phyloP scores from a whole-genome alignment of 345 rosid species.

The Geranium rotundifolium region DNA sequence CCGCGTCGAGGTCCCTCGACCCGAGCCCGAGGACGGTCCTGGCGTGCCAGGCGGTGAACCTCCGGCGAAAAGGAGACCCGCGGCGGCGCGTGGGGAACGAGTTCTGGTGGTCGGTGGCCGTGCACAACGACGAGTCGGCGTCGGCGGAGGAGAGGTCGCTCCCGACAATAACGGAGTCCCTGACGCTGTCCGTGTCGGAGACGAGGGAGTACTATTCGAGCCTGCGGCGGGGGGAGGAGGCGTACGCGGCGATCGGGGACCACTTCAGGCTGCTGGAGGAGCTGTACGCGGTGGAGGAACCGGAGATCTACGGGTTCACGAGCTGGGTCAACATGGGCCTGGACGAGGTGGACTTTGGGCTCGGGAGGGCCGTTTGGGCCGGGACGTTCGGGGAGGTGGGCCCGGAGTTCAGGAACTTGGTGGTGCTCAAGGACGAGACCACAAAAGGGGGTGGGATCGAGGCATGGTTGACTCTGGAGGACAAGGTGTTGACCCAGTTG shows the following conservation, averaged over 20 bases:
- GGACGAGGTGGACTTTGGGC: not conserved
- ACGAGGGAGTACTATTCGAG: not conserved
- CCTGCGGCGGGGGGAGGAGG: not conserved
- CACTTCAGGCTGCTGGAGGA: not conserved
- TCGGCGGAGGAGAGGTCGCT: not conserved
- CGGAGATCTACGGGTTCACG: slow-evolving; percentile 5
- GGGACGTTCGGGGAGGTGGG: not conserved
- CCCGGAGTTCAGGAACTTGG: not conserved
- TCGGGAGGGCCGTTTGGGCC: not conserved
- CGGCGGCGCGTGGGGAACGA: not conserved
- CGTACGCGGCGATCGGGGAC: not conserved
- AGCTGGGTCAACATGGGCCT: slow-evolving; percentile 1
- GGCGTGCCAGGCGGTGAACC: not conserved
- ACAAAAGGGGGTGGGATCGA: not conserved
- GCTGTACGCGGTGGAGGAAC: slow-evolving; percentile 1
- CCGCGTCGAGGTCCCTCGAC: not conserved
- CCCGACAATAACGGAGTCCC: not conserved
- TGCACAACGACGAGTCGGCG: not conserved
- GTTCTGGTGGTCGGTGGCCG: not conserved
- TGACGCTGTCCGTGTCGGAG: not conserved
- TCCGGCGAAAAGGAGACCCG: slow-evolving; percentile 2
- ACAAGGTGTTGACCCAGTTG: not conserved
- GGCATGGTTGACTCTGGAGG: slow-evolving; percentile 3
- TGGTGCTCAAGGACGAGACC: not conserved
- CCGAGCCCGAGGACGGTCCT: not conserved